Evolutionary conservation across 495 filamentous ascomycete genomes (phyloP), one percentile per base, ranked within the genome.

Genomic region (Aspergillus hancockii): DNA sequence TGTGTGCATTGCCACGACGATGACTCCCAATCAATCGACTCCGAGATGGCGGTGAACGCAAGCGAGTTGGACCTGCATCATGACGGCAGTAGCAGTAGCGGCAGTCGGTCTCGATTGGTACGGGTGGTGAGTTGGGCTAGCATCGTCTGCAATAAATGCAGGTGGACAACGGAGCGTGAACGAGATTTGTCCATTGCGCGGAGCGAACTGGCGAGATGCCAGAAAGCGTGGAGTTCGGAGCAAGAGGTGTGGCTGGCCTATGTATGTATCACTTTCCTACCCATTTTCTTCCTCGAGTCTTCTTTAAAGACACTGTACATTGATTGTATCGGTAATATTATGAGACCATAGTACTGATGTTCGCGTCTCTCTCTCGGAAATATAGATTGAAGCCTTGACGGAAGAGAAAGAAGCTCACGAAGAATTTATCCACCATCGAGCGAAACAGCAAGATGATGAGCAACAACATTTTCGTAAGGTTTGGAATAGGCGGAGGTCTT

Each of bases 181-280:
- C 58, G 57, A 3, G 64, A 74, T 49, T 63, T 78, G 50, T 47
- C 57, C 7, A 62, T 63, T 55, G 75, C 75, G 1, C 52, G 66
- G 53, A 61, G 57, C 14, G 64, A 78, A 47, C 54, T 78, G 40
- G 68, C 63, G 32, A 54, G 69, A 41, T 78, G 75, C 61, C 75
- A 78, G 52, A 78, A 71, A 52, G 73, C 75, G 5, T 78, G 75
- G 75, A 76, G 72, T 53, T 78, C 75, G 2, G 73, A 78, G 54
- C 75, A 78, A 54, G 75, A 78, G 45, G 18, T 78, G 3, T 78
- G 75, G 75, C 49, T 78, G 51, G 54, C 62, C 21, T 65, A 70
- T 74, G 75, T 78, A 69, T 59, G 73, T 69, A 38, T 54, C 23
- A 41, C 23, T 47, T 38, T 50, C 40, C 43, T 56, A 18, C 32